Evolutionary conservation across 345 rosid species (phyloP).

Genomic region (Lagerstroemia speciosa): DNA sequence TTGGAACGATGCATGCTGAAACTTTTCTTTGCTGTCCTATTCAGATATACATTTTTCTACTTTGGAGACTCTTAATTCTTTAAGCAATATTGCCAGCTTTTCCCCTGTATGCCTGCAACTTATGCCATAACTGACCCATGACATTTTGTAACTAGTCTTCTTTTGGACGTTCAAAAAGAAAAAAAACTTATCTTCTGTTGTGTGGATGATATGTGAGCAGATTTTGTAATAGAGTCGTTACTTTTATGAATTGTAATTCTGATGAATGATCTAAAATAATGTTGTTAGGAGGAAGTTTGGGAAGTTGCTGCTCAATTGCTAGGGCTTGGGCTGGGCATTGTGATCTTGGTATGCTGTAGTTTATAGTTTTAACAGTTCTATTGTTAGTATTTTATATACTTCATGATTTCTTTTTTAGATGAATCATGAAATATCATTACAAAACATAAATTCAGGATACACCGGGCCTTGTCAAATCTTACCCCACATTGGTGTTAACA

Average conservation of each 20-base stretch:
- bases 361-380: not conserved
- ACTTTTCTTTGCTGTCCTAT: not conserved
- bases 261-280: constrained; percentile 3
- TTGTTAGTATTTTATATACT: not conserved
- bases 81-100: not conserved
- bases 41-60: not conserved
- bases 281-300: constrained; percentile 94
- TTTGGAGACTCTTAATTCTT: not conserved
- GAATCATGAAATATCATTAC: constrained; percentile 13
- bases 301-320: constrained; percentile 92
- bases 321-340: constrained; percentile 79
- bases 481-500: constrained; percentile 52
- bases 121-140: not conserved
- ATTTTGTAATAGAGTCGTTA: not conserved
- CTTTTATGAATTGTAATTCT: not conserved
- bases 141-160: not conserved
- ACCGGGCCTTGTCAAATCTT: constrained; percentile 70
- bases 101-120: not conserved
- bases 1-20: not conserved
- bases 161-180: no score
- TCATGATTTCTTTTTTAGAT: not conserved
- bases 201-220: not conserved
- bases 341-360: constrained; percentile 53
- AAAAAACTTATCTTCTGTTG: no score
- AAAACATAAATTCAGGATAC: constrained; percentile 55